phyloP scores from a whole-genome alignment of 208 protist genomes.

The Leishmania tarentolae region DNA sequence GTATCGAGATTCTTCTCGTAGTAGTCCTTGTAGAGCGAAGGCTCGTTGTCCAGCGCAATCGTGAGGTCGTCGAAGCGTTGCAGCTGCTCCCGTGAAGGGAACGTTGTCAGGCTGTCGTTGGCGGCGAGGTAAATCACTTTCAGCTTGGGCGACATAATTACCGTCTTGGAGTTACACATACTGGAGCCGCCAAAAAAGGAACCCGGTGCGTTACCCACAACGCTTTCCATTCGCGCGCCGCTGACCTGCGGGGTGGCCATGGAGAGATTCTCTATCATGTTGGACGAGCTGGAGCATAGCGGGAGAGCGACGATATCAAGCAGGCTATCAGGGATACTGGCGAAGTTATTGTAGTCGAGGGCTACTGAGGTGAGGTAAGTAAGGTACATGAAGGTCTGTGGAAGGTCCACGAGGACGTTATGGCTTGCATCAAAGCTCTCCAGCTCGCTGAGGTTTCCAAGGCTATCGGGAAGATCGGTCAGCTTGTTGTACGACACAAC shows the following conservation, averaged over 20 bases:
- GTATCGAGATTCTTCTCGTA: slow-evolving; percentile 50
- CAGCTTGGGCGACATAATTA: slow-evolving; percentile 44
- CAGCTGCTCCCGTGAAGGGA: slow-evolving; percentile 46
- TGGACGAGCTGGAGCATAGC: background rate
- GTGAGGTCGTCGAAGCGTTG: slow-evolving; percentile 58
- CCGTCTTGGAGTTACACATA: slow-evolving; percentile 15
- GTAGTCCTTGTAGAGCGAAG: slow-evolving; percentile 72
- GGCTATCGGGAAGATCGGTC: slow-evolving; percentile 63
- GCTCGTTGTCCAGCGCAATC: slow-evolving; percentile 88
- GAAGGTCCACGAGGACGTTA: slow-evolving; percentile 70
- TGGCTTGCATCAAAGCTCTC: slow-evolving; percentile 82
- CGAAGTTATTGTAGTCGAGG: slow-evolving; percentile 88
- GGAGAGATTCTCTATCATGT: background rate
- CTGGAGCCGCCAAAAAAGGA: slow-evolving; percentile 16
- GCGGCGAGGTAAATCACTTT: slow-evolving; percentile 76
- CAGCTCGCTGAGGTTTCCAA: slow-evolving; percentile 67
- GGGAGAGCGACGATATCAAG: slow-evolving; percentile 51
- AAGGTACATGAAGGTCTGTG: slow-evolving; percentile 72
- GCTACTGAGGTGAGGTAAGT: slow-evolving; percentile 47
- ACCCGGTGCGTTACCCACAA: slow-evolving; percentile 6
- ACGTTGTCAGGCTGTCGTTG: slow-evolving; percentile 67
- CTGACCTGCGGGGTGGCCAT: slow-evolving; percentile 4
- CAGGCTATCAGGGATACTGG: slow-evolving; percentile 63
- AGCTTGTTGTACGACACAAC: slow-evolving; percentile 86
- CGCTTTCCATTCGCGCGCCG: slow-evolving; percentile 16